Conservation (phyloP, 192 early-diverging fungal genomes). For the Coemansia sp. region DNA sequence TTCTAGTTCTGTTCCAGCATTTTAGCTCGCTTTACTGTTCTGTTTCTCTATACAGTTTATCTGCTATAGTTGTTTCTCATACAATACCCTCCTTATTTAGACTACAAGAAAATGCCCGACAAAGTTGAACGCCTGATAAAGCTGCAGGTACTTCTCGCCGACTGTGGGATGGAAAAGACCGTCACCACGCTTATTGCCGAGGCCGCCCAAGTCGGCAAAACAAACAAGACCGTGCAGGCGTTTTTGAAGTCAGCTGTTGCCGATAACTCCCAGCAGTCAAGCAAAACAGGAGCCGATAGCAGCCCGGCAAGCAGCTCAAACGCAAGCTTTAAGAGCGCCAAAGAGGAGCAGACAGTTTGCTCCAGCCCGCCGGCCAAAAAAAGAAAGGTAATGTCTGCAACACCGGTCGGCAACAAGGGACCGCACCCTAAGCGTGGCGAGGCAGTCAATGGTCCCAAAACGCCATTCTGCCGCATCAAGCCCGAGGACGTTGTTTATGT, state of each 20-base stretch:
- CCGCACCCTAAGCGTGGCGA: slow-evolving; percentile 18
- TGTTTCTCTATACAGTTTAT: background rate
- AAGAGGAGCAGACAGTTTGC: background rate
- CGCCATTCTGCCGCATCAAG: slow-evolving; percentile 81
- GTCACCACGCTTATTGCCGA: slow-evolving; percentile 32
- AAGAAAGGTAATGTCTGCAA: background rate
- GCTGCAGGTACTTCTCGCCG: slow-evolving; percentile 28
- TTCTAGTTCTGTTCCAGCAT: background rate
- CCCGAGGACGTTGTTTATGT: slow-evolving; percentile 77
- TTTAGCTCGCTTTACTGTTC: background rate
- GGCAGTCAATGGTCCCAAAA: slow-evolving; percentile 34
- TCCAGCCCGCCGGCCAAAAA: background rate
- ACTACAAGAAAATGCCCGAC: background rate
- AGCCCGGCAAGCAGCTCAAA: slow-evolving; percentile 35
- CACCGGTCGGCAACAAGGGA: slow-evolving; percentile 5
- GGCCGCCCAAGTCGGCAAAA: slow-evolving; percentile 32
- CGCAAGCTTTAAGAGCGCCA: slow-evolving; percentile 21
- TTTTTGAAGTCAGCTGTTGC: slow-evolving; percentile 26
- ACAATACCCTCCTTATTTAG: too few species aligned
- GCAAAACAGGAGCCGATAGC: slow-evolving; percentile 1
- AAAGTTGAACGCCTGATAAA: slow-evolving; percentile 21
- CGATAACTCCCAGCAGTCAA: background rate
- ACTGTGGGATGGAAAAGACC: slow-evolving; percentile 33
- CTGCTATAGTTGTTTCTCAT: too few species aligned
- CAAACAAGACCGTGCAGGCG: slow-evolving; percentile 20